Conservation (phyloP, 306 rosid genomes). For the Coriaria nepalensis region DNA sequence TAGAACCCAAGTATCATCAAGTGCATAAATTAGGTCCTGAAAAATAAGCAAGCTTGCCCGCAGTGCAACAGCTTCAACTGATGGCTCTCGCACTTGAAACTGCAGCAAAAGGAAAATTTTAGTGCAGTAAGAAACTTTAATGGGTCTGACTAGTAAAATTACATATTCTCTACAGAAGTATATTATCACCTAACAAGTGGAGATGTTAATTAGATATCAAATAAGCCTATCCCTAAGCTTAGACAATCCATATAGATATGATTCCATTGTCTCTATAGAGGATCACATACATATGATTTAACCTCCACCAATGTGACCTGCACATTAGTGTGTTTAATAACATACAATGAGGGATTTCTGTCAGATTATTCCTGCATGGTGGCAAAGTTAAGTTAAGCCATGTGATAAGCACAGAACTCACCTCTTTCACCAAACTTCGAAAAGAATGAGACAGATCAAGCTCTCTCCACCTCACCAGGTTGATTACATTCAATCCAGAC, state of each 20-base stretch:
- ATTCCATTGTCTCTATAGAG: no score
- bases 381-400: neutral
- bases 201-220: no score
- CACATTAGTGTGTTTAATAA: no score
- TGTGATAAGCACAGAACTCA: slow-evolving; percentile 16
- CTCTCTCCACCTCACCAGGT: slow-evolving; percentile 81
- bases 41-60: slow-evolving; percentile 74
- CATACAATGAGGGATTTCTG: no score
- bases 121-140: slow-evolving; percentile 19
- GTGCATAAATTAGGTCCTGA: slow-evolving; percentile 48
- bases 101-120: slow-evolving; percentile 19
- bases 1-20: slow-evolving; percentile 50
- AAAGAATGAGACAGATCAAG: slow-evolving; percentile 66
- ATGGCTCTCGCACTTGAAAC: slow-evolving; percentile 28
- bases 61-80: slow-evolving; percentile 30
- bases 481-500: slow-evolving; percentile 86
- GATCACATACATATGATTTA: no score
- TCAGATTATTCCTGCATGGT: no score
- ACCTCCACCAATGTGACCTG: no score
- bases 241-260: no score
- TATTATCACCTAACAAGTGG: no score
- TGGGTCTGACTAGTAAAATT: neutral
- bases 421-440: slow-evolving; percentile 49
- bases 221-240: no score
- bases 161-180: no score